Percentiles rank a stretch among this genome's conserved stretches.
phyloP scores from a whole-genome alignment of 768 basidiomycete genomes.

The Gymnopilus dilepis region DNA sequence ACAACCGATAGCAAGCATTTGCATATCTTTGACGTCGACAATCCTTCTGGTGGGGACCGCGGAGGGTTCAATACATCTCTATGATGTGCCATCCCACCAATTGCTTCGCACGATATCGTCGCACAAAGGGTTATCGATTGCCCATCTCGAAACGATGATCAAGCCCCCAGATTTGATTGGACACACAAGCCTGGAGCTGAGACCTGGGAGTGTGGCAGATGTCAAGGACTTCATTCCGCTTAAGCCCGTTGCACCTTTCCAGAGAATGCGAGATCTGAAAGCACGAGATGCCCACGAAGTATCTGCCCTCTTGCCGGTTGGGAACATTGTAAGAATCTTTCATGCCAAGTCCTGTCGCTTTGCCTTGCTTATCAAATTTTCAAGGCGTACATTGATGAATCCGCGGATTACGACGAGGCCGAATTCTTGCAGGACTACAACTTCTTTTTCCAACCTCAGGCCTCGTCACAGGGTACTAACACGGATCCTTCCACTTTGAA shows the following conservation, averaged over 20 bases:
- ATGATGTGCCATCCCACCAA: constrained; percentile 92
- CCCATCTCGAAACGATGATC: constrained; percentile 77
- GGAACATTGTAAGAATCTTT: constrained; percentile 42
- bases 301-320: constrained; percentile 59
- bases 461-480: constrained; percentile 30
- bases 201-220: constrained; percentile 42
- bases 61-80: constrained; percentile 74
- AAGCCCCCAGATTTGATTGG: constrained; percentile 89
- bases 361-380: not conserved
- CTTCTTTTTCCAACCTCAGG: constrained; percentile 60
- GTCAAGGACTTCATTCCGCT: constrained; percentile 67
- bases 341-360: constrained; percentile 6
- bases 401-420: constrained; percentile 48
- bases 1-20: constrained; percentile 71
- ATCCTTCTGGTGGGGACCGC: constrained; percentile 84
- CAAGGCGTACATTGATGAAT: constrained; percentile 36
- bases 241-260: constrained; percentile 70
- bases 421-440: constrained; percentile 71
- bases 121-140: constrained; percentile 71
- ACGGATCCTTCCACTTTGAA: constrained; percentile 49
- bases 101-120: constrained; percentile 80
- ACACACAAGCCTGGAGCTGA: constrained; percentile 65
- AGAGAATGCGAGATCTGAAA: constrained; percentile 72
- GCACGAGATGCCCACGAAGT: constrained; percentile 75
- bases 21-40: constrained; percentile 79